Conservation (phyloP, 805 yeast genomes). For the Ascoidea tarda region DNA sequence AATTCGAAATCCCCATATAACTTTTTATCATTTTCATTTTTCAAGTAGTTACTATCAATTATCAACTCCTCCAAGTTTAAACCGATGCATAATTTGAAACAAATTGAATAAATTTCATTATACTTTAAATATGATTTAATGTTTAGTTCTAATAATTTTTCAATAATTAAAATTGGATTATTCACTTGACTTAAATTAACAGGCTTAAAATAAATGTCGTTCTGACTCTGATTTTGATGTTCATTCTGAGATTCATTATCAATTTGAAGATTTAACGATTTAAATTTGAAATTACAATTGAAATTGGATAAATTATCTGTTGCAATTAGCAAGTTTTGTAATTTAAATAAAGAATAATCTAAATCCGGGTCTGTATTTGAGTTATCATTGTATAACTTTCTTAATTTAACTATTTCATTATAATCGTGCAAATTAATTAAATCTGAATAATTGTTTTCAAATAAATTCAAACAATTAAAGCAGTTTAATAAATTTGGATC, state of each 20-base stretch:
- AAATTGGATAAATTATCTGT: constrained; percentile 3
- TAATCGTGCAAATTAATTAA: background rate
- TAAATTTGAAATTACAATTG: constrained; percentile 6
- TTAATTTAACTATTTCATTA: background rate
- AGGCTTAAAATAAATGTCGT: constrained; percentile 1
- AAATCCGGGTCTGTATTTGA: constrained; percentile 5
- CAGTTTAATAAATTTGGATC: background rate
- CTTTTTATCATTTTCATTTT: background rate
- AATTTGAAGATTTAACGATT: background rate
- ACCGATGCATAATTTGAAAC: constrained; percentile 22
- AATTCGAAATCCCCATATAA: background rate
- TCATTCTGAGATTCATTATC: background rate
- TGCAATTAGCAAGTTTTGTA: constrained; percentile 8
- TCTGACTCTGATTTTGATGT: background rate
- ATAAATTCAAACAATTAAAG: too few species aligned
- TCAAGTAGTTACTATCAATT: constrained; percentile 4
- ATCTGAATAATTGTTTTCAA: background rate
- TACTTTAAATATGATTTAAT: constrained; percentile 28
- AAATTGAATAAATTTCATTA: constrained; percentile 24
- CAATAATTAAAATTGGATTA: constrained; percentile 19
- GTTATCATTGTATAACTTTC: background rate
- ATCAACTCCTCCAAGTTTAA: constrained; percentile 13
- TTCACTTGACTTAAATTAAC: constrained; percentile 6
- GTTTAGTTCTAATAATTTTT: constrained; percentile 25
- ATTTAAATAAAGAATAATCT: constrained; percentile 8